Conservation (phyloP, 2,329 filamentous ascomycete genomes). For the Fusarium chlamydosporum region DNA sequence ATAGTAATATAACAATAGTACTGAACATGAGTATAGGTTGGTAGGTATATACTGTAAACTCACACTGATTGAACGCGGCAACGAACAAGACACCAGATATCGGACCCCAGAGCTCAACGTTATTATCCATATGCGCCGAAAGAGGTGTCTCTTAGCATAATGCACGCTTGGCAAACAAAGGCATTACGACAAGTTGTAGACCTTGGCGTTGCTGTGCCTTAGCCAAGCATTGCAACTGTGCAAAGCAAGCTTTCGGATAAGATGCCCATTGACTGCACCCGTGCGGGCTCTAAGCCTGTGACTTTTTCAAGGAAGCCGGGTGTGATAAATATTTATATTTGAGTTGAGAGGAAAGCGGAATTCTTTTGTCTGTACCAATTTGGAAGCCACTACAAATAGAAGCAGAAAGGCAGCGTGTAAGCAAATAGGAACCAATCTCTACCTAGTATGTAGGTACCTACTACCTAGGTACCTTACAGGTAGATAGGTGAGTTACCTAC, state of each 20-base stretch:
- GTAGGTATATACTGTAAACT: not conserved
- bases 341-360: not conserved
- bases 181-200: not conserved
- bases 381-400: not conserved
- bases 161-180: not conserved
- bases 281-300: not conserved
- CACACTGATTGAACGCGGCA: not conserved
- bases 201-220: constrained; percentile 13
- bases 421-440: not conserved
- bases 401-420: no score
- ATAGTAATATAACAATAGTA: not conserved
- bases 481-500: not conserved
- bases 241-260: constrained; percentile 17
- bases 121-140: not conserved
- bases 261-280: not conserved
- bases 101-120: not conserved
- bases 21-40: not conserved
- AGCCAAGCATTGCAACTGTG: constrained; percentile 1
- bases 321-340: not conserved
- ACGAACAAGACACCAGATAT: not conserved
- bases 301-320: not conserved
- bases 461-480: no score
- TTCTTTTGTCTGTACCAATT: not conserved
- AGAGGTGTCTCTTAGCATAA: constrained; percentile 4
- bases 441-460: not conserved